These are phyloP conservation scores for Betula pendula DNA, from an alignment of 306 rosid species.

Conservation along the genomic window DNA sequence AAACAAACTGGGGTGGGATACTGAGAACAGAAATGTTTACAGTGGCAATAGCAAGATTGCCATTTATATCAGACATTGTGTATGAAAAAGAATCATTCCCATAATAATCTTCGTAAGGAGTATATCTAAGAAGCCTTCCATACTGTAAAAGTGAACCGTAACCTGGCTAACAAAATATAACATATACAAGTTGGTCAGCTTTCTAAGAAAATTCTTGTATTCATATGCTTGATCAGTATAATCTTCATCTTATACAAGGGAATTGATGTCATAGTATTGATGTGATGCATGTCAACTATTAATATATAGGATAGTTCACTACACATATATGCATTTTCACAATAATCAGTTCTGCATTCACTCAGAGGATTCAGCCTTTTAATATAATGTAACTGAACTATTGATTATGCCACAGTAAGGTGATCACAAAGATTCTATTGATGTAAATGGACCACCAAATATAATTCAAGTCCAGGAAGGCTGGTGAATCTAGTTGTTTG, in stretches of 20 bases:
- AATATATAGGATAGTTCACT: background rate
- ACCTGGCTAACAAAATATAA: conserved; percentile 53
- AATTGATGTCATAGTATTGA: background rate
- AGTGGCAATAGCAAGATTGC: conserved; percentile 65
- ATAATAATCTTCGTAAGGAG: conserved; percentile 67
- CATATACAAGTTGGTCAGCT: background rate
- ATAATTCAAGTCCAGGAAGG: background rate
- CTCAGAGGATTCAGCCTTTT: background rate
- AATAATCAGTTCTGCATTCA: background rate
- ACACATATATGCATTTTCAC: background rate
- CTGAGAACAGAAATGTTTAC: conserved; percentile 65
- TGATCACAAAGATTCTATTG: background rate
- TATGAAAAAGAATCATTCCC: conserved; percentile 75
- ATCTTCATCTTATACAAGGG: too few species aligned
- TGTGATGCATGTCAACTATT: background rate
- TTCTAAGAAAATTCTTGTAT: background rate
- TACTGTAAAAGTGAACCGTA: conserved; percentile 69
- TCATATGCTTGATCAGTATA: background rate
- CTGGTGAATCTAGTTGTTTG: background rate
- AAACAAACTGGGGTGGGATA: conserved; percentile 78
- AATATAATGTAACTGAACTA: background rate
- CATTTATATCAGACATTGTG: conserved; percentile 75
- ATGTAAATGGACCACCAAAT: background rate
- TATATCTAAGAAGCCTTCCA: conserved; percentile 66
- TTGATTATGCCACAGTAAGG: background rate